A percentile compares a stretch with the other conserved stretches of the same genome.
phyloP scores from a whole-genome alignment of 441 rosid species.

The Cnidoscolus chayamansa region DNA sequence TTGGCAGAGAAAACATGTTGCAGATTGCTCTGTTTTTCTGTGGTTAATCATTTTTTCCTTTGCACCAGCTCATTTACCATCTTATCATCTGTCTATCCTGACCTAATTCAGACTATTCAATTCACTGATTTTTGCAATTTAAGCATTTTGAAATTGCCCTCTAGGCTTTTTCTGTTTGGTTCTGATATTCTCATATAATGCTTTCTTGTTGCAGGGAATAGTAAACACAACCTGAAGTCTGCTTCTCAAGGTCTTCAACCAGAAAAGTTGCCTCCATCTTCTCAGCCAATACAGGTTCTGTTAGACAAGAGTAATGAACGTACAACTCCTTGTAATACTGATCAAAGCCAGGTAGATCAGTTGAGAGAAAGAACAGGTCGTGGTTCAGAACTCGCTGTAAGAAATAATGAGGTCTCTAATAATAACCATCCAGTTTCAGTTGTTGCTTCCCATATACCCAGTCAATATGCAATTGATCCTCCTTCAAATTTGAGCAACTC shows the following conservation, averaged over 20 bases:
- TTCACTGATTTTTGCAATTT: not conserved
- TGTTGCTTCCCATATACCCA: conserved; percentile 47
- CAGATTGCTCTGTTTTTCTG: not conserved
- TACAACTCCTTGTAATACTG: conserved; percentile 37
- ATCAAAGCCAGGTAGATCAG: conserved; percentile 41
- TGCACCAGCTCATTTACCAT: not conserved
- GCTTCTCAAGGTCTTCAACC: conserved; percentile 38
- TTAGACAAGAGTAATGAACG: conserved; percentile 41
- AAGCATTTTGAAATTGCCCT: conserved; percentile 6
- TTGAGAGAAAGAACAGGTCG: conserved; percentile 48
- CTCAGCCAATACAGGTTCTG: conserved; percentile 41
- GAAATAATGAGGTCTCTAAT: conserved; percentile 40
- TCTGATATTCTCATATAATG: conserved; percentile 27
- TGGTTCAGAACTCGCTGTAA: conserved; percentile 45
- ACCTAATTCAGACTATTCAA: no score
- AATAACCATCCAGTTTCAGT: conserved; percentile 40
- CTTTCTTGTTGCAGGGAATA: conserved; percentile 44
- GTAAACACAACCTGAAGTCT: conserved; percentile 37
- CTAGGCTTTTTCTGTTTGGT: conserved; percentile 14
- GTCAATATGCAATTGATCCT: conserved; percentile 34
- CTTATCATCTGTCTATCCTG: not conserved
- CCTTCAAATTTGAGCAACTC: conserved; percentile 47
- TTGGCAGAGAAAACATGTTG: not conserved
- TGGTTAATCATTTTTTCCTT: not conserved
- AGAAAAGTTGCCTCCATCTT: conserved; percentile 38